Conservation (phyloP, 2,329 filamentous ascomycete species). For the Tolypocladium album region DNA sequence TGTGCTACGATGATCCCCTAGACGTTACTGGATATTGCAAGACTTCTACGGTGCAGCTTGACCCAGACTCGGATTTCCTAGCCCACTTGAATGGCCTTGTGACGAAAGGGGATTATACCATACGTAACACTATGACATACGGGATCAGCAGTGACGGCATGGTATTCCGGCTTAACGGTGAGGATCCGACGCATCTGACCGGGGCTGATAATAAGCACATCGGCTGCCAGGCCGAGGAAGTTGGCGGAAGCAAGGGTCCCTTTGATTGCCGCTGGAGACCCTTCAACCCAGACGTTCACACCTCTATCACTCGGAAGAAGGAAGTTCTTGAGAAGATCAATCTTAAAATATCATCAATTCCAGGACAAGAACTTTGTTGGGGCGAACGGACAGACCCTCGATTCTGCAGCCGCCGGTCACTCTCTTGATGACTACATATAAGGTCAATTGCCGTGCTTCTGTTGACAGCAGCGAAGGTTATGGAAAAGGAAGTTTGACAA, state of each 20-base stretch:
- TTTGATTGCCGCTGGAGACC: neutral
- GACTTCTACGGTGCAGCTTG: neutral
- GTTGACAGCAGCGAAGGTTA: too few relatives aligned
- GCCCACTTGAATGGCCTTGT: neutral
- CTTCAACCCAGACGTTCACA: neutral
- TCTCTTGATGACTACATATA: too few relatives aligned
- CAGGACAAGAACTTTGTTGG: too few relatives aligned
- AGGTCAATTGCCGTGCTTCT: too few relatives aligned
- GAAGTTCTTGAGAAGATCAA: neutral
- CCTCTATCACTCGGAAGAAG: neutral
- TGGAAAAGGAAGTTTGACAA: too few relatives aligned
- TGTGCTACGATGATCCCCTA: neutral
- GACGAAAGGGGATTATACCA: neutral
- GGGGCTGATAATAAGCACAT: neutral
- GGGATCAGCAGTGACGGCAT: neutral
- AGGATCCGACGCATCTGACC: neutral
- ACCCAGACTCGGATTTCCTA: neutral
- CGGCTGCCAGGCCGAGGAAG: neutral
- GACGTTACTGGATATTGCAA: neutral
- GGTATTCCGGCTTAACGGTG: neutral
- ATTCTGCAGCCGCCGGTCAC: too few relatives aligned
- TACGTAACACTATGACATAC: neutral
- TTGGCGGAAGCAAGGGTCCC: neutral
- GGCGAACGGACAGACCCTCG: too few relatives aligned
- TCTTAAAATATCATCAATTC: neutral